Evolutionary conservation across 495 filamentous ascomycete genomes (phyloP), one percentile per base, ranked within the genome.

Genomic region (Tuber magnatum): DNA sequence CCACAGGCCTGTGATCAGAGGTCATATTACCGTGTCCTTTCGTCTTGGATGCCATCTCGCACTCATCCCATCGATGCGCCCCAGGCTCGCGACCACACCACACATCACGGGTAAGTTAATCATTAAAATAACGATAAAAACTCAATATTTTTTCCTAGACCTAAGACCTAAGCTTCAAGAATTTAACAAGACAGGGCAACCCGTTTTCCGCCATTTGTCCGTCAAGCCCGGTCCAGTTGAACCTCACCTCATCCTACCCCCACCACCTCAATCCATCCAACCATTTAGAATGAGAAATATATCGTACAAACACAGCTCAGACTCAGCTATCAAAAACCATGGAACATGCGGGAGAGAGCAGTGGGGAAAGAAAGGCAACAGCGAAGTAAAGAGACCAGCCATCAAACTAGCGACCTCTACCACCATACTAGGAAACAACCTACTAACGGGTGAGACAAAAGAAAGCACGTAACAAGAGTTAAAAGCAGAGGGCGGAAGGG

Each of bases 401-500:
- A 12, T 65, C 56, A 32, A 65, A 35, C 56, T 32, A 14, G 28
- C 56, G 35, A 65, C 56, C 20, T 65, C 56, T 35, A 65, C 56
- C 56, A 18, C 28, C 28, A 18, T 35, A 65, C 56, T 65, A 65
- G 56, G 56, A 20, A 35, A 35, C 35, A 65, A 18, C 28, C 18
- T 18, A 61, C 56, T 35, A 65, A 65, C 12, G 12, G 12, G 56
- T 65, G 28, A 35, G 32, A 35, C 3, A 65, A 35, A 35, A 35
- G 56, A 20, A 65, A 65, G 28, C 16, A 56, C 48, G 9, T 48
- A 56, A n/a, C 48, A 71, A 42, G 65, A 40, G 24, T 72, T 65
- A 72, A 75, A 71, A 51, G 48, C 68, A 75, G 69, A 51, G 74
- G 48, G 69, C 35, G 71, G 70, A 51, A 74, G 46, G 35, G 56